Evolutionary conservation across 1,139 yeast species (phyloP), one percentile per base, ranked within the genome.

Genomic region (Kluyveromyces sp.): DNA sequence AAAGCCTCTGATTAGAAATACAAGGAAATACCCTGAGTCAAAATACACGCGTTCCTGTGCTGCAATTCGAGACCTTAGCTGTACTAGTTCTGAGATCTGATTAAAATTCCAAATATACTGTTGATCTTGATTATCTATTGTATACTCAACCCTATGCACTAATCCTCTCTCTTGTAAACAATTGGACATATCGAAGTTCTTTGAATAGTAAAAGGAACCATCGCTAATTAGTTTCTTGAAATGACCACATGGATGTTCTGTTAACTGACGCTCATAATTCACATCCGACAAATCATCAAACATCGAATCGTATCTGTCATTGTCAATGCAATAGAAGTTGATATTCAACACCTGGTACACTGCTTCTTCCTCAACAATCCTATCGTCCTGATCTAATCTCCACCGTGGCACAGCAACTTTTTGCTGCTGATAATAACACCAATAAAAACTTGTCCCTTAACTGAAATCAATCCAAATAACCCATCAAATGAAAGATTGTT

Each of bases 151-250:
- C 50, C 74, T 63, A 42, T 67, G 60, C 7, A 57, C 50, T 7
- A 65, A 49, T 4, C 72, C 71, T 54, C 89, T 65, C 52, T 77
- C 84, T 61, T 83, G 88, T 3, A 81, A 53, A 33, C 70, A 74
- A 29, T 79, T 77, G 0, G 87, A 78, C 34, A 83, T 64, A 60
- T 84, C 92, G 58, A 81, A 82, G 48, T 79, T 74, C 34, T 73
- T 70, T 0, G 89, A 81, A 61, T 75, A 83, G 57, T 76, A 83
- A 58, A 83, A 84, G 2, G 79, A 71, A 0, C 88, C 92, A 56
- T 74, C 75, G 10, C 79, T 71, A 30, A 83, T 66, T 8, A 83
- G 63, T 53, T 76, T 76, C 46, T 76, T 70, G 2, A 82, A 72
- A 2, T 83, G 74, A 31, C 75, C 73, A 33, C 85, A 80, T 2